Evolutionary conservation across 1,284 basidiomycete species (phyloP).

Genomic region (Tetrapyrgos nigripes): DNA sequence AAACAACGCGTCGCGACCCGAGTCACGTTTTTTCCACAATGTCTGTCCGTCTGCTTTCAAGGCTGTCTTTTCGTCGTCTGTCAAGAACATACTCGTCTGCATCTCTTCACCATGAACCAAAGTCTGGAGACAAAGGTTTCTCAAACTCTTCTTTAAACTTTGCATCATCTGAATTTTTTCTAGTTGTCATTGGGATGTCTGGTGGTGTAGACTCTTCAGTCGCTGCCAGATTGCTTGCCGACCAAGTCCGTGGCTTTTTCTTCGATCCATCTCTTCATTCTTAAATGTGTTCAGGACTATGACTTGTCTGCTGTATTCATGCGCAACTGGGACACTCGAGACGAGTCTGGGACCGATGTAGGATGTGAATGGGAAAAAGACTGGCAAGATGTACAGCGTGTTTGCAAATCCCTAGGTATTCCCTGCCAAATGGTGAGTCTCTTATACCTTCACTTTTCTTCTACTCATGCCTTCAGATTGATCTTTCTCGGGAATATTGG

Average conservation of each 20-base stretch:
- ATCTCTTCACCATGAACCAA: constrained; percentile 32
- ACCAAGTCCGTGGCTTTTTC: constrained; percentile 51
- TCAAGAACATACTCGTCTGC: constrained; percentile 2
- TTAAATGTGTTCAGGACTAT: constrained; percentile 58
- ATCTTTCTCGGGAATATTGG: constrained; percentile 90
- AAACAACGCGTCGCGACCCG: constrained; percentile 2
- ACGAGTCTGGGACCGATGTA: constrained; percentile 72
- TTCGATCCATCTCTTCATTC: background rate
- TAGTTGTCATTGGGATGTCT: constrained; percentile 93
- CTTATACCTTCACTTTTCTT: constrained; percentile 7
- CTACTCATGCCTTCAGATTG: constrained; percentile 56
- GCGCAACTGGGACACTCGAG: constrained; percentile 91
- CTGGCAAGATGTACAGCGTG: constrained; percentile 88
- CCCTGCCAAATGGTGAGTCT: constrained; percentile 67
- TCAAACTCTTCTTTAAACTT: background rate
- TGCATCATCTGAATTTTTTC: background rate
- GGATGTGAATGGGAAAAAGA: constrained; percentile 97
- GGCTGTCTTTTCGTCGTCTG: background rate
- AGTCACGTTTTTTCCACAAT: background rate
- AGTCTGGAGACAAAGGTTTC: constrained; percentile 61
- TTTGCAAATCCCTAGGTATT: constrained; percentile 75
- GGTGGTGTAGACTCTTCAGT: constrained; percentile 97
- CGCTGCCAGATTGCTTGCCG: constrained; percentile 75
- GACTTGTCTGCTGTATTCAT: constrained; percentile 91
- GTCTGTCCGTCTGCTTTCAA: background rate